phyloP scores from a whole-genome alignment of 768 basidiomycete genomes.

The Pisolithus tinctorius region DNA sequence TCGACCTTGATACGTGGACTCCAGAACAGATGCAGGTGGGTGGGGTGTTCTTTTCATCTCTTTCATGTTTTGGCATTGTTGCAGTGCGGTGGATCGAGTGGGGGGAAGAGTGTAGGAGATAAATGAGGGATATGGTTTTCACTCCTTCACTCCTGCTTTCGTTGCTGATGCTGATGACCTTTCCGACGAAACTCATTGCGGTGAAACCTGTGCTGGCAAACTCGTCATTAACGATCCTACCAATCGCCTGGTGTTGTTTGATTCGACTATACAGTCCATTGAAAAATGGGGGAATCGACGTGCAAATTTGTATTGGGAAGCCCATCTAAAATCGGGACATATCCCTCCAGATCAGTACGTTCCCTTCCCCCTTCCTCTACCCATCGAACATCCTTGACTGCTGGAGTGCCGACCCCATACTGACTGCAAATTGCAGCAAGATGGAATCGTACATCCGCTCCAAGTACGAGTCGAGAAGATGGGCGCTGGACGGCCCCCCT shows the following conservation, averaged over 20 bases:
- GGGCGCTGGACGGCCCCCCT: slow-evolving; percentile 87
- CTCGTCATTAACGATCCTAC: too few species aligned
- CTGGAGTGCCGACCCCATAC: too few species aligned
- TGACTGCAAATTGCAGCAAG: slow-evolving; percentile 52
- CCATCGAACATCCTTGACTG: too few species aligned
- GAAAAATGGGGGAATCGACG: slow-evolving; percentile 92
- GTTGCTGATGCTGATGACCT: not conserved
- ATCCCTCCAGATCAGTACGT: slow-evolving; percentile 91
- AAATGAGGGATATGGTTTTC: too few species aligned
- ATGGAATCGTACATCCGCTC: slow-evolving; percentile 97
- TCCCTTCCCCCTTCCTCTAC: not conserved
- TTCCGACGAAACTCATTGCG: not conserved
- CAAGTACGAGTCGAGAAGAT: slow-evolving; percentile 90
- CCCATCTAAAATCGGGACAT: slow-evolving; percentile 88
- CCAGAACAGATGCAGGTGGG: slow-evolving; percentile 93
- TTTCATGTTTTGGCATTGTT: too few species aligned
- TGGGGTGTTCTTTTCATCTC: not conserved
- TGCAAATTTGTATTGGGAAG: slow-evolving; percentile 97
- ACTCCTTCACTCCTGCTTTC: not conserved
- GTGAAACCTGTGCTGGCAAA: too few species aligned
- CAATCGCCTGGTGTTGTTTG: not conserved
- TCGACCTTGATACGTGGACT: slow-evolving; percentile 97
- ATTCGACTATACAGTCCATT: slow-evolving; percentile 47
- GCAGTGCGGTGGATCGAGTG: too few species aligned
- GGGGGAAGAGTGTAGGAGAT: too few species aligned